Evolutionary conservation across 1,139 yeast genomes (phyloP), one percentile per base, ranked within the genome.

Genomic region (Candida dubliniensis): DNA sequence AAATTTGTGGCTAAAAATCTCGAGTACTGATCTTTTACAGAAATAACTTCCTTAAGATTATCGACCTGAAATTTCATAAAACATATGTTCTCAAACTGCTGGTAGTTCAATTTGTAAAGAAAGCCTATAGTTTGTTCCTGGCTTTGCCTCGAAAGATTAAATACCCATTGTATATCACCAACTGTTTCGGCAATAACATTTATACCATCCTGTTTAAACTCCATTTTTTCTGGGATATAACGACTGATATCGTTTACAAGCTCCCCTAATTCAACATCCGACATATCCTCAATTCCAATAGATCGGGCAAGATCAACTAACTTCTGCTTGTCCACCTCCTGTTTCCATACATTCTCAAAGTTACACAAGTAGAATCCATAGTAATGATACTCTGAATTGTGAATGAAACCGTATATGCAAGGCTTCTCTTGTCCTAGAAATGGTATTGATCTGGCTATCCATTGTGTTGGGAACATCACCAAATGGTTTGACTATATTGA

Each of bases 1-100:
- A 69, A 67, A 54, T 71, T 71, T 44, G 68, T 74, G 25, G 58
- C 51, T 33, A 73, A 54, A 41, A 67, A 71, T 47, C 54, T 53
- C 14, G 59, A 61, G 44, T 67, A 73, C 27, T 61, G 60, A 44
- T 74, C 78, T 47, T 70, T 71, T 5, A 51, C 53, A 1, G 50
- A 47, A 2, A 73, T 48, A 4, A 61, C 43, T 9, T 50, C 51
- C 27, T 61, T 56, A 33, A 73, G 49, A 15, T 55, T 50, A 2
- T 49, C 44, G n/a, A 61, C 47, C 45, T 64, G 57, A 31, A 50
- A 50, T 23, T 47, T 47, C 12, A 63, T 47, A 40, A 52, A 57
- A n/a, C 53, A 45, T 29, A 61, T 63, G 45, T 60, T 59, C 12
- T 53, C 41, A 37, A 64, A 60, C 39, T 60, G 64, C 38, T 61